Base-by-base conservation (phyloP, 805 yeast species). In the Yamadazyma phyllophila region DNA sequence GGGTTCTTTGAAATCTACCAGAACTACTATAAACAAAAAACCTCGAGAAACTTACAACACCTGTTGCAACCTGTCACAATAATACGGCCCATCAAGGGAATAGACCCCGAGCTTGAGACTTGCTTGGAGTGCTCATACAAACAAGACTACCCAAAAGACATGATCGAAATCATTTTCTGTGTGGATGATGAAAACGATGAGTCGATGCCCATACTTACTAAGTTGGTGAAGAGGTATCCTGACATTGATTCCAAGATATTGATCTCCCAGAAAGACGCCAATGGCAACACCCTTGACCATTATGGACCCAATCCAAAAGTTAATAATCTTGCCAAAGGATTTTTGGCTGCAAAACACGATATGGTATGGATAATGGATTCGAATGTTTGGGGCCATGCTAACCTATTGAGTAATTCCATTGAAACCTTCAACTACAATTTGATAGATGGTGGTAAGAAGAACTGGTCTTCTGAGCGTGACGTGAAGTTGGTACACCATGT, bases 241-340 rank as follows among this genome's bases (percentile, higher is more conserved):
- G 59, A 72, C 2, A 68, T 82, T 5, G 81, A 85, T 55, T 76
- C 88, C 15, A 71, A 72, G 49, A 66, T 89, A 4, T 58, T 88
- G 49, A 62, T 84, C 2, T 60, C 67, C 24, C 58, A 65, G 7
- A 85, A 81, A 37, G 65, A 63, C 30, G 12, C 4, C 3, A 15
- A 35, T 34, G 51, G 51, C 4, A 27, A 20, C 10, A 36, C 27
- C n/a, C 26, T 43, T 10, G 77, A 70, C 44, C 75, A 75, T 52
- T 84, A 69, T 56, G 96, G 96, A 1, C 94, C 95, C 4, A 89
- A 89, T 56, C 97, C 97, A 6, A 89, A 89, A 63, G 87, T 89
- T 45, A 88, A 88, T 64, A 89, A 89, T 63, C 67, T 89, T 38
- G 82, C 89, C n/a, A 86, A 86, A 61, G 96, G 96, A 5, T 88